A percentile compares a stretch with the other conserved stretches of the same genome.
Conservation (phyloP, 2,329 filamentous ascomycete species). For the Monilinia fructicola region DNA sequence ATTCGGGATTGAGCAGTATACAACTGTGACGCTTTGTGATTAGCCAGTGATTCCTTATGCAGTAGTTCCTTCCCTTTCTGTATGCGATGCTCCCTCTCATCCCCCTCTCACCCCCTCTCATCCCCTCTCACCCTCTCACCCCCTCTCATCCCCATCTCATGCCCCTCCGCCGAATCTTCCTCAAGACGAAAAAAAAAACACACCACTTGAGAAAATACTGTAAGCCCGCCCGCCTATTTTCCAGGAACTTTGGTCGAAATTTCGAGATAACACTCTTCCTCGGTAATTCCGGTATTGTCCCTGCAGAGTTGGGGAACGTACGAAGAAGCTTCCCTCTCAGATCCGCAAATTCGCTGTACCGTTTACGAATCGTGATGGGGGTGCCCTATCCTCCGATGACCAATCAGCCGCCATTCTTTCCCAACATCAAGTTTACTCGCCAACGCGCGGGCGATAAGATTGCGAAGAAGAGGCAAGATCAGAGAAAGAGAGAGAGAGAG, state of each 20-base stretch:
- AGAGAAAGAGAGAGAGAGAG: not conserved
- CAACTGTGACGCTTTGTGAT: conserved; percentile 57
- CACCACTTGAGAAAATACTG: conserved; percentile 93
- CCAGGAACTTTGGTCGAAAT: conserved; percentile 82
- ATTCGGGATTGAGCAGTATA: conserved; percentile 88
- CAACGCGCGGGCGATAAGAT: not conserved
- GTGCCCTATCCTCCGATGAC: conserved; percentile 49
- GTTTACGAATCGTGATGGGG: conserved; percentile 62
- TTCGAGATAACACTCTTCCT: conserved; percentile 88
- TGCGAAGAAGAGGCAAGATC: not conserved
- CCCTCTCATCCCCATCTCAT: not conserved
- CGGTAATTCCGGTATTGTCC: conserved; percentile 84
- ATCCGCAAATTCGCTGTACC: conserved; percentile 93
- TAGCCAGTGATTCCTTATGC: not conserved
- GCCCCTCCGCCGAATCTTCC: too few relatives aligned
- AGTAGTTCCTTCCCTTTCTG: too few relatives aligned
- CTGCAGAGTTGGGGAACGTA: conserved; percentile 81
- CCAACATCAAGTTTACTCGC: not conserved
- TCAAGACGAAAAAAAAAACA: conserved; percentile 41
- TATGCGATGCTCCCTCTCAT: too few relatives aligned
- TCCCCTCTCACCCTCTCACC: not conserved
- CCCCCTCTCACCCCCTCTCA: not conserved
- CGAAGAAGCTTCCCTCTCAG: conserved; percentile 70
- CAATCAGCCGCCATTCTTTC: conserved; percentile 5
- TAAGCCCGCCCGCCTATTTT: conserved; percentile 76